Conservation (phyloP, 2,329 filamentous ascomycete genomes). For the Rhexocercosporidium sp. region DNA sequence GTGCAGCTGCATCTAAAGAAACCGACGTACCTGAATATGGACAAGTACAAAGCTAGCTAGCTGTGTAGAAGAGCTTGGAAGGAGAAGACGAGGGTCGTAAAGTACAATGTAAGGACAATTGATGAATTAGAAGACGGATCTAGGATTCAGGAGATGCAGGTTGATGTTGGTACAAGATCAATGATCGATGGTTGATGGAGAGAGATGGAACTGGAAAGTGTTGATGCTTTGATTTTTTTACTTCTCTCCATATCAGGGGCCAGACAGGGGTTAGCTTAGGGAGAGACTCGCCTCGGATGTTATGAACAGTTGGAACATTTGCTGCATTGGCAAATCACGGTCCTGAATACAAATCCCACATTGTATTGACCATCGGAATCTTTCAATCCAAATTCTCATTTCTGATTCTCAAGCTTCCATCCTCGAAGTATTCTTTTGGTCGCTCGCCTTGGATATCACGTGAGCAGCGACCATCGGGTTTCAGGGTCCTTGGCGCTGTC, state of each 20-base stretch:
- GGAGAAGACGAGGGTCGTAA: constrained; percentile 13
- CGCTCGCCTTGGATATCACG: not conserved
- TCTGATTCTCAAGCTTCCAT: too few species aligned
- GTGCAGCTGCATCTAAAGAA: not conserved
- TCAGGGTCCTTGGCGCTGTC: constrained; percentile 15
- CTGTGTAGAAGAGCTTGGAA: constrained; percentile 2
- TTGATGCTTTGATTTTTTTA: constrained; percentile 26
- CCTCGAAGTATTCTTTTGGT: too few species aligned
- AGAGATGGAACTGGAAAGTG: constrained; percentile 5
- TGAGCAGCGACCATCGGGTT: constrained; percentile 8
- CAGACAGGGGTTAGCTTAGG: constrained; percentile 21
- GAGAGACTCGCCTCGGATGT: not conserved
- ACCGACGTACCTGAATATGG: constrained; percentile 20
- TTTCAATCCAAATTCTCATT: too few species aligned
- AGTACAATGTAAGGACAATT: constrained; percentile 29
- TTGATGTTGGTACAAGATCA: constrained; percentile 29
- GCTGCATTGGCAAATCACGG: not conserved
- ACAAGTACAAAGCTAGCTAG: constrained; percentile 11
- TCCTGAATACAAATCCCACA: too few species aligned
- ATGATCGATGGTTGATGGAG: constrained; percentile 23
- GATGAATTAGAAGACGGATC: constrained; percentile 22
- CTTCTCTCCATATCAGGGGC: constrained; percentile 12
- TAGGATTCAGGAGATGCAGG: constrained; percentile 15
- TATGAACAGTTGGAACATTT: too few species aligned
- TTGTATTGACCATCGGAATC: not conserved